These are phyloP conservation scores for Penicillium nucicola DNA, from an alignment of 495 filamentous ascomycete species.

Conservation along the genomic window DNA sequence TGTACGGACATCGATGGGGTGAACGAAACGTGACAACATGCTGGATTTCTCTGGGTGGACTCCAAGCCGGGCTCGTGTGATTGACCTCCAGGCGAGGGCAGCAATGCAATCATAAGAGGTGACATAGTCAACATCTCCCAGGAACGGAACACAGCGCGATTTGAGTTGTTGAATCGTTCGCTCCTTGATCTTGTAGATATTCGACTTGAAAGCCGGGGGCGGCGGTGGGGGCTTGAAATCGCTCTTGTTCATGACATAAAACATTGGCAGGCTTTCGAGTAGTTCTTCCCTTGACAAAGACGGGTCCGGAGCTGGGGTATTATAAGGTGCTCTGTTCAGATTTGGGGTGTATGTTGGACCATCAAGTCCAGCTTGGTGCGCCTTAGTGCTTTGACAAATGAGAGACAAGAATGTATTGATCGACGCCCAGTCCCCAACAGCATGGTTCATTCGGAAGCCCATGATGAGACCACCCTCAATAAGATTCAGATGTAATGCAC, in stretches of 20 bases:
- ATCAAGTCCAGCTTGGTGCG: slow-evolving; percentile 7
- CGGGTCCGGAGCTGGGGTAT: slow-evolving; percentile 1
- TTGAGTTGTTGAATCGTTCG: slow-evolving; percentile 1
- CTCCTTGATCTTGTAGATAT: slow-evolving; percentile 18
- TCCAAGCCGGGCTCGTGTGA: slow-evolving; percentile 15
- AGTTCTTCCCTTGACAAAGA: slow-evolving; percentile 8
- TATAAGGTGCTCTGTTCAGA: slow-evolving; percentile 20
- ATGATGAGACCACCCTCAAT: slow-evolving; percentile 24
- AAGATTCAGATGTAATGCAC: slow-evolving; percentile 20
- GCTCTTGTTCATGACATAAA: slow-evolving; percentile 17
- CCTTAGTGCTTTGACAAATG: slow-evolving; percentile 20
- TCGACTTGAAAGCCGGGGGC: neutral
- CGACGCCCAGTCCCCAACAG: slow-evolving; percentile 25
- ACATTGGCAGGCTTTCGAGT: slow-evolving; percentile 9
- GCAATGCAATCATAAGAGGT: slow-evolving; percentile 27
- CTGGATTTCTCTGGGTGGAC: slow-evolving; percentile 14
- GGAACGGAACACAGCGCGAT: slow-evolving; percentile 5
- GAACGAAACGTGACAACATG: slow-evolving; percentile 9
- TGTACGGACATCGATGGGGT: slow-evolving; percentile 23
- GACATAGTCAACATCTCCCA: slow-evolving; percentile 17
- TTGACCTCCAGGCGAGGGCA: slow-evolving; percentile 21
- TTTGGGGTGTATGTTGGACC: slow-evolving; percentile 18
- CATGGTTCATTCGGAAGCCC: slow-evolving; percentile 18
- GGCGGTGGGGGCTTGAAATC: slow-evolving; percentile 9
- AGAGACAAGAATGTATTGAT: slow-evolving; percentile 22